These are phyloP conservation scores for Gonium pectorale DNA, from an alignment of 139 green algal species.

Conservation along the genomic window DNA sequence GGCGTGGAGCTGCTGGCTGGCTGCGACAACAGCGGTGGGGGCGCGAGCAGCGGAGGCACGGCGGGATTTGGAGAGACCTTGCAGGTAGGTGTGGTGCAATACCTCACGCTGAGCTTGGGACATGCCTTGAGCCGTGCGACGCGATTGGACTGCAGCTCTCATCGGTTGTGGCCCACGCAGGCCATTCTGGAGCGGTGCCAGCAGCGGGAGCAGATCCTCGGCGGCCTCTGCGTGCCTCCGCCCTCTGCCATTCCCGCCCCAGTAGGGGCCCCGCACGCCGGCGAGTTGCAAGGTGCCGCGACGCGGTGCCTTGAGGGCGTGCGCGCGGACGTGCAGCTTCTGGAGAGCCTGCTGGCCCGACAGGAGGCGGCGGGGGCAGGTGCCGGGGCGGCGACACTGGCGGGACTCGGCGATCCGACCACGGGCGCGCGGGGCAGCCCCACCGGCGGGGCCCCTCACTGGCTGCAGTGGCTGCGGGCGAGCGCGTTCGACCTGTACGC, in stretches of 20 bases:
- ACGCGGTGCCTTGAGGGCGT: too few species aligned
- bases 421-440: too few species aligned
- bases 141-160: too few species aligned
- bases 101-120: too few species aligned
- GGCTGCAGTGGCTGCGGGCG: conserved; percentile 15
- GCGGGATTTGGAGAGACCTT: background rate
- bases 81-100: conserved; percentile 5
- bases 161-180: background rate
- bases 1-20: background rate
- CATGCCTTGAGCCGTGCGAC: too few species aligned
- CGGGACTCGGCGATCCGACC: background rate
- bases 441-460: background rate
- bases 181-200: background rate
- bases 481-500: conserved; percentile 1
- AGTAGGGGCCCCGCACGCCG: too few species aligned
- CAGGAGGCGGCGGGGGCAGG: background rate
- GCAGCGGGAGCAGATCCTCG: background rate
- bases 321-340: background rate
- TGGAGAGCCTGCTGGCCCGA: background rate
- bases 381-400: background rate
- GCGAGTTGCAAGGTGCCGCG: too few species aligned
- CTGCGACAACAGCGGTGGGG: background rate
- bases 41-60: background rate
- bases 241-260: too few species aligned
- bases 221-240: background rate